These are phyloP conservation scores for Aspergillus sp. DNA, from an alignment of 2,329 filamentous ascomycete species.

Conservation along the genomic window DNA sequence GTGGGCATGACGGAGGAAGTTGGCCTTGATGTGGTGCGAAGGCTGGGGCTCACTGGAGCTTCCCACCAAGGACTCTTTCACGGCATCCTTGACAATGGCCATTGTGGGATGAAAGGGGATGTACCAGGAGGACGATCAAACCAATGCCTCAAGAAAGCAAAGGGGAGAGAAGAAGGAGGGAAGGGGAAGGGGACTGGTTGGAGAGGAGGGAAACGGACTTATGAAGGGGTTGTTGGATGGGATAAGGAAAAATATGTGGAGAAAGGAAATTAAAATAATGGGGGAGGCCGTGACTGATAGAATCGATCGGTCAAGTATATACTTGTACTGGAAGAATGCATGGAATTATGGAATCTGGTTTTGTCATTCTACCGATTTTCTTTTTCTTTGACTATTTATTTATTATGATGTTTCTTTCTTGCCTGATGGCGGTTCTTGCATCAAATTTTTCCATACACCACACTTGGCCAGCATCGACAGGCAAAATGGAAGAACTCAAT, in stretches of 20 bases:
- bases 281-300: slow-evolving; percentile 6
- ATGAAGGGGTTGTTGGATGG: slow-evolving; percentile 18
- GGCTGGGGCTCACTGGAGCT: slow-evolving; percentile 57
- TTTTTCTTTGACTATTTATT: neutral
- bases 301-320: slow-evolving; percentile 4
- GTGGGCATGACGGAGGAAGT: slow-evolving; percentile 72
- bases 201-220: slow-evolving; percentile 7
- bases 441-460: neutral
- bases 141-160: slow-evolving; percentile 5
- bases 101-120: slow-evolving; percentile 30
- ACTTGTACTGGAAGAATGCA: too few species aligned
- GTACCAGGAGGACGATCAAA: slow-evolving; percentile 5
- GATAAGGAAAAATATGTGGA: slow-evolving; percentile 18
- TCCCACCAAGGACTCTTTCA: slow-evolving; percentile 79
- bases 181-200: slow-evolving; percentile 4
- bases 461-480: neutral
- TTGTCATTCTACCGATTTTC: neutral
- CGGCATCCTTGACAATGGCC: slow-evolving; percentile 60
- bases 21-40: slow-evolving; percentile 70
- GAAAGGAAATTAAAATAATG: slow-evolving; percentile 18
- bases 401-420: neutral
- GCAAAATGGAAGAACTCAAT: neutral
- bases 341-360: neutral
- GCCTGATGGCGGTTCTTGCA: neutral
- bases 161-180: slow-evolving; percentile 9